Evolutionary conservation across 2,329 filamentous ascomycete genomes (phyloP).

Genomic region (Botryotinia globosa): DNA sequence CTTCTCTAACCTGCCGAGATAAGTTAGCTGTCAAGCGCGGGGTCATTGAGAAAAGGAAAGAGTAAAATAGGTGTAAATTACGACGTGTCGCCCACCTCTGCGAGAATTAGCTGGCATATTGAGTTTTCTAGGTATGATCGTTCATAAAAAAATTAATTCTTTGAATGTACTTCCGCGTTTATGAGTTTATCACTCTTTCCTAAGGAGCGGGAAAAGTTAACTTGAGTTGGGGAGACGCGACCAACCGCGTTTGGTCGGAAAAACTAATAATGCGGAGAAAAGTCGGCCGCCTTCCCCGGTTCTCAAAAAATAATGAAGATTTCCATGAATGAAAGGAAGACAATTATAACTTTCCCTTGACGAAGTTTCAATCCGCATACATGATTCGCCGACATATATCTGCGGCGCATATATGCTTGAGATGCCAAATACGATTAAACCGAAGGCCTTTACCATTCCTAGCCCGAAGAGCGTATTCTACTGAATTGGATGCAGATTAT

Average conservation of each 20-base stretch:
- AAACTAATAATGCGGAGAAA: neutral
- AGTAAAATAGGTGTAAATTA: neutral
- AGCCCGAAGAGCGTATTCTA: constrained; percentile 21
- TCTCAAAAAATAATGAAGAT: constrained; percentile 9
- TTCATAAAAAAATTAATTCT: neutral
- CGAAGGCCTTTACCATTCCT: constrained; percentile 18
- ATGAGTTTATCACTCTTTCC: neutral
- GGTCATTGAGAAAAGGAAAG: constrained; percentile 6
- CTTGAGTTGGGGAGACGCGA: constrained; percentile 1
- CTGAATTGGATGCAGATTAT: neutral
- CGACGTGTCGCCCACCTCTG: constrained; percentile 6
- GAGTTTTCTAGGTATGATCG: no score
- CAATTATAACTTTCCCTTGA: neutral
- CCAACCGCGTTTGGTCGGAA: constrained; percentile 6
- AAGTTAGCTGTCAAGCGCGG: constrained; percentile 15
- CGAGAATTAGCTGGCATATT: constrained; percentile 2
- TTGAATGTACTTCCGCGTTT: neutral
- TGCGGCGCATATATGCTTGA: constrained; percentile 37
- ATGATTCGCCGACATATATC: constrained; percentile 36
- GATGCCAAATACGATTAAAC: constrained; percentile 35
- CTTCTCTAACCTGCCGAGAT: constrained; percentile 27
- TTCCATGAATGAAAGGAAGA: neutral
- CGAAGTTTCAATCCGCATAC: constrained; percentile 33
- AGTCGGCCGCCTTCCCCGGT: constrained; percentile 3
- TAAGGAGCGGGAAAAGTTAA: neutral